Evolutionary conservation across 768 basidiomycete genomes (phyloP).

Genomic region (Suillus discolor): DNA sequence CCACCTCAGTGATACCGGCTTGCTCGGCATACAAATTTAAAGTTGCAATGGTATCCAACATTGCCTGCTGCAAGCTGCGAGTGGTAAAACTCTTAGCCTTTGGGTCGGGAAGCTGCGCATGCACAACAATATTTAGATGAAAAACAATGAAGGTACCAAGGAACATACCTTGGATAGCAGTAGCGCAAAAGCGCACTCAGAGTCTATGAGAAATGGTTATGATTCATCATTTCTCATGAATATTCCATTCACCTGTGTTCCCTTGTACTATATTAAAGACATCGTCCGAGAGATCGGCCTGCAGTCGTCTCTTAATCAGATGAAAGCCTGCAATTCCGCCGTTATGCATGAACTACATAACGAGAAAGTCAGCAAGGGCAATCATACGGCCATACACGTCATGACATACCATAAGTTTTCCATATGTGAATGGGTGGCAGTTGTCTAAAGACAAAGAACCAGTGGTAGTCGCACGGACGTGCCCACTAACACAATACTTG

Average conservation of each 20-base stretch:
- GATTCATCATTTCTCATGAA: background rate
- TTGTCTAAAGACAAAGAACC: constrained; percentile 92
- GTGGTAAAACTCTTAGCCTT: constrained; percentile 76
- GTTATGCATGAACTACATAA: constrained; percentile 90
- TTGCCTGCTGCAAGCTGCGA: constrained; percentile 72
- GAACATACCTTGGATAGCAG: constrained; percentile 75
- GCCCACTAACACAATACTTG: constrained; percentile 52
- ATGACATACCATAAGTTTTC: constrained; percentile 80
- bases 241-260: constrained; percentile 70
- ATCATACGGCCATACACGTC: background rate
- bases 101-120: constrained; percentile 71
- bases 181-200: constrained; percentile 96
- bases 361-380: background rate
- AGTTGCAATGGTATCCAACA: constrained; percentile 83
- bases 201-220: constrained; percentile 53
- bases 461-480: constrained; percentile 93
- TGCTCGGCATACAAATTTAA: constrained; percentile 78
- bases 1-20: constrained; percentile 71
- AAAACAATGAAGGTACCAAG: background rate
- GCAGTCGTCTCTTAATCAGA: constrained; percentile 79
- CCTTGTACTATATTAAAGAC: constrained; percentile 88
- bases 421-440: constrained; percentile 93
- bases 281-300: constrained; percentile 75
- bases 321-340: constrained; percentile 89
- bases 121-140: constrained; percentile 10